A percentile compares a stretch with the other conserved stretches of the same genome.
Conservation (phyloP, 768 basidiomycete species). For the Leccinum sublutescens region DNA sequence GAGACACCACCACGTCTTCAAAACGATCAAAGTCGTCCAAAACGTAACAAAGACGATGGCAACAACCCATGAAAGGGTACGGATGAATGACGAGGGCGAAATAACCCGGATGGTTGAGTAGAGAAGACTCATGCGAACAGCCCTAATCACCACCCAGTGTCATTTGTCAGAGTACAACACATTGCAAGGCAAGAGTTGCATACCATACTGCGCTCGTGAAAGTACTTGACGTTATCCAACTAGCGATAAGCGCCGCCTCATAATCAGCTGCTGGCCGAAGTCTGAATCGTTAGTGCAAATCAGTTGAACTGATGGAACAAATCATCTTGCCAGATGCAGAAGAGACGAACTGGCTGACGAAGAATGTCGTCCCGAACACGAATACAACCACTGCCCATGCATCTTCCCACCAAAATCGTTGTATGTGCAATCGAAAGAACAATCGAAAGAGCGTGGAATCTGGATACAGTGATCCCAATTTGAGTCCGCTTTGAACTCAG, state of each 20-base stretch:
- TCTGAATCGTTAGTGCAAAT: background rate
- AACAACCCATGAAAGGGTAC: background rate
- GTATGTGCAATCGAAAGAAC: slow-evolving; percentile 14
- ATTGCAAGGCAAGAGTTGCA: background rate
- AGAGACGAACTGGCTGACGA: background rate
- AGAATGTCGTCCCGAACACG: background rate
- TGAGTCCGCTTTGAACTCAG: too few relatives aligned
- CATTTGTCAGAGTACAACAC: background rate
- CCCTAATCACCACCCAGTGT: background rate
- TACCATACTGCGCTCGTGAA: background rate
- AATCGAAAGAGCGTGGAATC: slow-evolving; percentile 16
- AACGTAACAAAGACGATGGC: background rate
- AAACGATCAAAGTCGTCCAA: background rate
- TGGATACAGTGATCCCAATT: too few relatives aligned
- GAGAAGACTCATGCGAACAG: background rate
- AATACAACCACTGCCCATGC: slow-evolving; percentile 15
- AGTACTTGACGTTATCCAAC: background rate
- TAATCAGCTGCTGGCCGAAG: background rate
- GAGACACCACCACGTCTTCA: slow-evolving; percentile 1
- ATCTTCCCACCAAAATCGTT: slow-evolving; percentile 26
- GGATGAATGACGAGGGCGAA: background rate
- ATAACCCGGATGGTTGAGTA: background rate
- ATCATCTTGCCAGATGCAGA: background rate
- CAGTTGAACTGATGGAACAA: background rate
- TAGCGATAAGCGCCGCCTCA: background rate